Base-by-base conservation (phyloP, 352 stramenopile species). In the Phytopythium helicoides region DNA sequence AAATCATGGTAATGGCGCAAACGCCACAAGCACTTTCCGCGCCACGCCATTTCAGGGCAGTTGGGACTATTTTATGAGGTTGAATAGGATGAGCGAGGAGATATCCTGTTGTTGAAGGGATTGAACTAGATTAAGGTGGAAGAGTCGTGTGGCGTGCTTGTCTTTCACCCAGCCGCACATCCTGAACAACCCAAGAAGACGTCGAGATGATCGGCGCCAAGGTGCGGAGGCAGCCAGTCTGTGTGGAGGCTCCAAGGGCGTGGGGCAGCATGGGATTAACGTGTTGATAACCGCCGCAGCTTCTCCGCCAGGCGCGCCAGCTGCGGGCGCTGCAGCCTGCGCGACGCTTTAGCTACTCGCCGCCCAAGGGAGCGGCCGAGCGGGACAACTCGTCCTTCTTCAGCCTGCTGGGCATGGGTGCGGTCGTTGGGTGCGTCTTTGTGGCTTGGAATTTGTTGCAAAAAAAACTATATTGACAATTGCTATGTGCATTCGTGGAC, bases 381-480 rank as follows among this genome's bases (percentile, higher is more conserved):
- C 75, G 76, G 48, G 85, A 93, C 66, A 93, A 90, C 57, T 91
- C 85, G 54, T 87, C 76, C 19, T 86, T 88, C 53, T 84, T 93
- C 55, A 87, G 79, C n/a, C 58, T 94, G 40, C 52, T 94, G 18
- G 76, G 70, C 16, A 68, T 93, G 21, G 71, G 63, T 19, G 68
- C 69, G 18, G 71, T 86, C 45, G 57, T 92, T 26, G 79, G 78
- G 85, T 93, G 60, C 47, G 58, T 48, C n/a, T 12, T 10, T 3
- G n/a, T 1, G 8, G n/a, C n/a, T n/a, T n/a, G n/a, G n/a, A n/a
- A n/a, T n/a, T n/a, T n/a, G n/a, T n/a, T n/a, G n/a, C n/a, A n/a
- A n/a, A n/a, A n/a, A n/a, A n/a, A n/a, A n/a, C 23, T 33, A 0
- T 19, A 40, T 7, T 25, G 2, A 28, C 8, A 11, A 11, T 25